Evolutionary conservation across 1,139 yeast species (phyloP).

Genomic region (Yarrowia galli): DNA sequence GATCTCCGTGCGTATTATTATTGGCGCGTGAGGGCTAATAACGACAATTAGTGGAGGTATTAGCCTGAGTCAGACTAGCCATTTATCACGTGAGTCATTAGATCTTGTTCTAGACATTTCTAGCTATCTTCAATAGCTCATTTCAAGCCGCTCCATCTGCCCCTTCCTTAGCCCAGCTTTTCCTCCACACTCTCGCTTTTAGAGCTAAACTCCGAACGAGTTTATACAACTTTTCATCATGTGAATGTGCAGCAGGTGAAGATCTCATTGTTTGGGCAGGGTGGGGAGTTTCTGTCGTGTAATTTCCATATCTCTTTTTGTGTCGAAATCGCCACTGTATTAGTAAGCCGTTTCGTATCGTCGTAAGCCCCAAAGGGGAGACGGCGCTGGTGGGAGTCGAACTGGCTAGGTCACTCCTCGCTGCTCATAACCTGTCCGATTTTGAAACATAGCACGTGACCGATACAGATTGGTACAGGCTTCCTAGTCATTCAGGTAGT

Average conservation of each 20-base stretch:
- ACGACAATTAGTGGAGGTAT: neutral
- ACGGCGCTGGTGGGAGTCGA: neutral
- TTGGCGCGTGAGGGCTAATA: neutral
- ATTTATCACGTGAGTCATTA: too few species aligned
- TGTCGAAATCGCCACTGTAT: neutral
- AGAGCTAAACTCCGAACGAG: constrained; percentile 23
- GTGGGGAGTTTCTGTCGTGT: neutral
- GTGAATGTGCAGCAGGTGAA: neutral
- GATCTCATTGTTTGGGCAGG: too few species aligned
- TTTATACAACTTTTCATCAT: constrained; percentile 3
- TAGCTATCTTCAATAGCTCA: too few species aligned
- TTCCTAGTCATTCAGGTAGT: too few species aligned
- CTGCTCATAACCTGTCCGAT: neutral
- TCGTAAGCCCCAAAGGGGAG: too few species aligned
- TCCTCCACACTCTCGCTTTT: constrained; percentile 2
- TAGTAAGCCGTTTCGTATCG: neutral
- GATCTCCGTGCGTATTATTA: constrained; percentile 3
- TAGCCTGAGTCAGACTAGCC: too few species aligned
- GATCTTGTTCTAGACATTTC: too few species aligned
- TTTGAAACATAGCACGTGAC: too few species aligned
- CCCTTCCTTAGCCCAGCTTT: neutral
- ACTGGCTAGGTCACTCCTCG: too few species aligned
- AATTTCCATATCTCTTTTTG: neutral
- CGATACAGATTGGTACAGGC: too few species aligned
- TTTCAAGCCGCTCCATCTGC: too few species aligned